phyloP scores from a whole-genome alignment of 1,284 basidiomycete genomes.

The Marasmius oreades region DNA sequence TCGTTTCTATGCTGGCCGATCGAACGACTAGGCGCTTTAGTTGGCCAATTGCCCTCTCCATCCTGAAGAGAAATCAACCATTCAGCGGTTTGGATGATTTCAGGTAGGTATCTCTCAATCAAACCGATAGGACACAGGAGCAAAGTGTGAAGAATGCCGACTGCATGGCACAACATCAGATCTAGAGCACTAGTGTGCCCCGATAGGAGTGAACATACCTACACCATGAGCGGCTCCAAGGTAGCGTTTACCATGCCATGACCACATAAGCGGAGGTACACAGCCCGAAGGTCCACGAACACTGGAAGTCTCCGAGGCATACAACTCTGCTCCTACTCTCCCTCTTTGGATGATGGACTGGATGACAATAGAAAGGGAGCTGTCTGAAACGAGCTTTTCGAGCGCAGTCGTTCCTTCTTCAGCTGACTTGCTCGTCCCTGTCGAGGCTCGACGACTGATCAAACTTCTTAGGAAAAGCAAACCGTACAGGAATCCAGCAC shows the following conservation, averaged over 20 bases:
- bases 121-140: constrained; percentile 37
- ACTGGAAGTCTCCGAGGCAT: constrained; percentile 23
- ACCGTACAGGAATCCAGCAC: constrained; percentile 51
- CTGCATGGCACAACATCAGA: constrained; percentile 21
- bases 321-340: constrained; percentile 34
- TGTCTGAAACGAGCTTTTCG: constrained; percentile 23
- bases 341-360: constrained; percentile 45
- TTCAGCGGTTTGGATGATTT: constrained; percentile 39
- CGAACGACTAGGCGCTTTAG: constrained; percentile 30
- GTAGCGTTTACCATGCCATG: constrained; percentile 51
- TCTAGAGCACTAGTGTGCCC: background rate
- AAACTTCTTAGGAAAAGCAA: constrained; percentile 37
- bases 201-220: constrained; percentile 30
- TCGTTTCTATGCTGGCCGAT: constrained; percentile 16
- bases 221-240: constrained; percentile 55
- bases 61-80: constrained; percentile 48
- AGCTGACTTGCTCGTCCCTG: background rate
- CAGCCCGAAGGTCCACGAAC: constrained; percentile 7
- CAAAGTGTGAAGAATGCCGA: constrained; percentile 49
- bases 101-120: constrained; percentile 33
- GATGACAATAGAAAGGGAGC: constrained; percentile 31
- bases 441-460: constrained; percentile 11
- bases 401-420: background rate
- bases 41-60: constrained; percentile 47
- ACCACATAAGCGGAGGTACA: constrained; percentile 50